Percentiles rank a stretch among this genome's conserved stretches.
Evolutionary conservation across 140 eudicot genomes (phyloP).

Genomic region (Senecio squalidus): DNA sequence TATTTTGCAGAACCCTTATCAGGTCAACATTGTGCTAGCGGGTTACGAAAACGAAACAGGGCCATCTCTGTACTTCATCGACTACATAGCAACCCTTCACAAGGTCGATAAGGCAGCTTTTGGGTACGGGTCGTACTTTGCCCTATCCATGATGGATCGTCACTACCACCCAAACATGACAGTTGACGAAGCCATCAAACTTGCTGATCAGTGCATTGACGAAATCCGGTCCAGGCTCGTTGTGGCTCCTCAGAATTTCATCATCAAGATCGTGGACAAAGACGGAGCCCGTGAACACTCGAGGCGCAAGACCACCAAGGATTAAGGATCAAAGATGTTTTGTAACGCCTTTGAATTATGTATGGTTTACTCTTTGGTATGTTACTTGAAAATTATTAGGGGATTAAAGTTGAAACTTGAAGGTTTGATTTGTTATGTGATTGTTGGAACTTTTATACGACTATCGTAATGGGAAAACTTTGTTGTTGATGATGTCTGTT

Average conservation of each 20-base stretch:
- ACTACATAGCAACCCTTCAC: conserved; percentile 90
- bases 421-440: conserved; percentile 16
- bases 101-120: conserved; percentile 92
- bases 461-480: conserved; percentile 1
- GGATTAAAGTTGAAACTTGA: conserved; percentile 10
- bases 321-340: conserved; percentile 14
- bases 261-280: conserved; percentile 88
- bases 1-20: conserved; percentile 62
- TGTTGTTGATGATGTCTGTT: conserved; percentile 6
- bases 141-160: conserved; percentile 94
- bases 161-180: conserved; percentile 79
- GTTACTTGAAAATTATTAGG: conserved; percentile 5
- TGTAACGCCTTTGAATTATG: conserved; percentile 16
- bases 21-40: conserved; percentile 73
- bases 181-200: conserved; percentile 72
- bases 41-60: conserved; percentile 84
- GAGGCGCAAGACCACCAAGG: conserved; percentile 79
- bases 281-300: conserved; percentile 88
- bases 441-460: conserved; percentile 10
- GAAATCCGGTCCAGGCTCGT: conserved; percentile 87
- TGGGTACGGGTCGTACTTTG: conserved; percentile 87
- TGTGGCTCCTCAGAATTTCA: conserved; percentile 90
- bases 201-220: conserved; percentile 75
- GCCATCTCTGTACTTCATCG: conserved; percentile 77
- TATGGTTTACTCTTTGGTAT: conserved; percentile 13